These are phyloP conservation scores for Gynochthodes officinalis DNA, from an alignment of 257 asterid genomes.

Conservation along the genomic window DNA sequence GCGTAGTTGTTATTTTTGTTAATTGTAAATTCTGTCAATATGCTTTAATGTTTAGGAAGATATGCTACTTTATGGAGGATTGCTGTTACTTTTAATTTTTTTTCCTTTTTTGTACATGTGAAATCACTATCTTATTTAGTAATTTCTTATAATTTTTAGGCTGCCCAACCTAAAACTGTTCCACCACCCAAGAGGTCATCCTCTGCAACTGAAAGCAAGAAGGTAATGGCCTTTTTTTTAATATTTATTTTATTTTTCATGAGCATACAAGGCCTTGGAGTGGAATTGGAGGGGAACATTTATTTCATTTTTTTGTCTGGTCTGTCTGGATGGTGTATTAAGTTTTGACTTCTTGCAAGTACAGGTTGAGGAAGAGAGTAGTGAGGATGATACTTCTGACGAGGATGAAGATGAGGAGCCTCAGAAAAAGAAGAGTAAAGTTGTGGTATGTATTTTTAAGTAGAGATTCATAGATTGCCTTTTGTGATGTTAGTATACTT, in stretches of 20 bases:
- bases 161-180: neutral
- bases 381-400: slow-evolving; percentile 40
- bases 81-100: neutral
- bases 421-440: slow-evolving; percentile 46
- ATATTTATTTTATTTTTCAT: neutral
- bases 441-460: slow-evolving; percentile 15
- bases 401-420: slow-evolving; percentile 54
- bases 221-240: neutral
- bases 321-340: no score
- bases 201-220: slow-evolving; percentile 6
- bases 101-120: neutral
- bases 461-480: neutral
- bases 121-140: neutral
- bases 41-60: no score
- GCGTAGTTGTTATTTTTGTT: no score
- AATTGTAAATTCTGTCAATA: no score
- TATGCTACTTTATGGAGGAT: neutral
- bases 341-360: neutral
- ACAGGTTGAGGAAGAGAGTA: slow-evolving; percentile 1
- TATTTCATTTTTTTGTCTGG: neutral
- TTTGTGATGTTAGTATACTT: neutral
- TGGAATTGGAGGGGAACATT: neutral
- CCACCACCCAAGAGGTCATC: neutral
- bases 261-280: neutral
- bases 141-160: neutral